phyloP scores from a whole-genome alignment of 371 early-diverging fungal genomes.

The Apophysomyces elegans region DNA sequence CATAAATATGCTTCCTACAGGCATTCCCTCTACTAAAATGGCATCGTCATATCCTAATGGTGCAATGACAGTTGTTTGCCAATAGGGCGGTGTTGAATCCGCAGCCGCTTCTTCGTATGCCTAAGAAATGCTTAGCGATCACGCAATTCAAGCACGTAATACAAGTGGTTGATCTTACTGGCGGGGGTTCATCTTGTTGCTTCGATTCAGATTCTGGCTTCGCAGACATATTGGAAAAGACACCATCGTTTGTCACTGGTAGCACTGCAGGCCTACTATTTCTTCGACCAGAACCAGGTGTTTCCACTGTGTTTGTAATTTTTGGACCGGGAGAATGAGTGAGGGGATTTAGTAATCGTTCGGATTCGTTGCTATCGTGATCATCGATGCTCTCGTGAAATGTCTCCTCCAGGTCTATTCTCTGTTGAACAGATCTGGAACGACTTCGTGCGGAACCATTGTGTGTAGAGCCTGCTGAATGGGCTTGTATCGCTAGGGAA shows the following conservation, averaged over 20 bases:
- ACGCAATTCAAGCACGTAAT: not conserved
- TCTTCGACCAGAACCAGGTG: constrained; percentile 3
- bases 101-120: constrained; percentile 65
- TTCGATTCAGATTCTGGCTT: constrained; percentile 52
- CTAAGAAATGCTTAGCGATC: constrained; percentile 27
- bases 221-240: constrained; percentile 63
- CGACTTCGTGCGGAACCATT: not conserved
- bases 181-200: constrained; percentile 47
- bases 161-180: constrained; percentile 27
- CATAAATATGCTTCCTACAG: constrained; percentile 61
- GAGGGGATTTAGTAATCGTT: constrained; percentile 11
- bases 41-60: constrained; percentile 62
- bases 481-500: not conserved
- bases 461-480: not conserved
- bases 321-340: not conserved
- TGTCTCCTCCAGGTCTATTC: constrained; percentile 29
- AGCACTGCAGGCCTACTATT: constrained; percentile 23
- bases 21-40: constrained; percentile 67
- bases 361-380: constrained; percentile 8
- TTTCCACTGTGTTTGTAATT: not conserved
- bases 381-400: constrained; percentile 31
- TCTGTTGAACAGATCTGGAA: constrained; percentile 14
- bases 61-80: constrained; percentile 63
- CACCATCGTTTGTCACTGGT: constrained; percentile 57
- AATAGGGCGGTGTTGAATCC: constrained; percentile 68